These are phyloP conservation scores for Isabelozyma pseudorhagii DNA, from an alignment of 805 yeast species.

Conservation along the genomic window DNA sequence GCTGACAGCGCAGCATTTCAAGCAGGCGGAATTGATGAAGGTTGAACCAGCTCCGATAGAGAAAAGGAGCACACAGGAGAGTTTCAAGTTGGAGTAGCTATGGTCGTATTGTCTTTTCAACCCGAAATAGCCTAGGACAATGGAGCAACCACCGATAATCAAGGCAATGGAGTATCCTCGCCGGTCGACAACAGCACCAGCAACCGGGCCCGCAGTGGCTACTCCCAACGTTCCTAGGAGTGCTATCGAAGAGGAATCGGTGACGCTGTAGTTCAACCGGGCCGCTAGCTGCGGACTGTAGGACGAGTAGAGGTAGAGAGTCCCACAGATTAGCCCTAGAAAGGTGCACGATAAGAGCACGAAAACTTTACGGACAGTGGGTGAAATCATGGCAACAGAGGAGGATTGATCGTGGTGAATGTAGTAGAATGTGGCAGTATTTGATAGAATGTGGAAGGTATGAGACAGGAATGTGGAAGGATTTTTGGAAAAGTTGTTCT, in stretches of 20 bases:
- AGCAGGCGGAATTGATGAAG: slow-evolving; percentile 57
- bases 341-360: slow-evolving; percentile 29
- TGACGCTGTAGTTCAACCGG: slow-evolving; percentile 54
- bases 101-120: slow-evolving; percentile 49
- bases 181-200: slow-evolving; percentile 63
- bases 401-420: too few species aligned
- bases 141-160: slow-evolving; percentile 46
- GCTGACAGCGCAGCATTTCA: slow-evolving; percentile 70
- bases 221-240: slow-evolving; percentile 67
- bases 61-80: slow-evolving; percentile 47
- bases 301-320: slow-evolving; percentile 71
- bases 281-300: slow-evolving; percentile 75
- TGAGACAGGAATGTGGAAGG: background rate
- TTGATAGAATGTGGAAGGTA: too few species aligned
- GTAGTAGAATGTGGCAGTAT: too few species aligned
- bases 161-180: slow-evolving; percentile 57
- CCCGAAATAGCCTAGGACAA: slow-evolving; percentile 54
- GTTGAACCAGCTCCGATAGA: slow-evolving; percentile 71
- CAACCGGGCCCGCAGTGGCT: slow-evolving; percentile 61
- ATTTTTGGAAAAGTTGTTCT: too few species aligned
- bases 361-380: slow-evolving; percentile 18
- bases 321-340: slow-evolving; percentile 63
- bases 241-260: slow-evolving; percentile 63
- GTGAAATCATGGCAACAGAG: slow-evolving; percentile 8
- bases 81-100: slow-evolving; percentile 32